Evolutionary conservation across 371 early-diverging fungal species (phyloP).

Genomic region (Mortierella sp.): DNA sequence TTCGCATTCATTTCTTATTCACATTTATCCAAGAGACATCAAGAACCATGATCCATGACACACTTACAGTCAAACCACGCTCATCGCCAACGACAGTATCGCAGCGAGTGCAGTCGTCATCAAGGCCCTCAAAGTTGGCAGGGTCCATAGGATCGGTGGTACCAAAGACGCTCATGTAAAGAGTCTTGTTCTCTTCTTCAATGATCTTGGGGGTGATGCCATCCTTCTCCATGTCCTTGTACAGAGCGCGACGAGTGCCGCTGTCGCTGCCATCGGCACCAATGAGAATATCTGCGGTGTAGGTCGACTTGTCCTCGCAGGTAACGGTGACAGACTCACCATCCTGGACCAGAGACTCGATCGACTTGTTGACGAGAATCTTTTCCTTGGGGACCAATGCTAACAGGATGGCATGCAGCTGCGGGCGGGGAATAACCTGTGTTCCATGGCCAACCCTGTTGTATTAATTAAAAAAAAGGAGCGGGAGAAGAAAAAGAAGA

Average conservation of each 20-base stretch:
- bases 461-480: neutral
- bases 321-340: slow-evolving; percentile 30
- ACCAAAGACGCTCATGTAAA: slow-evolving; percentile 39
- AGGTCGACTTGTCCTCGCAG: slow-evolving; percentile 29
- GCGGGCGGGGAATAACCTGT: slow-evolving; percentile 39
- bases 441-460: slow-evolving; percentile 29
- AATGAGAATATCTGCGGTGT: slow-evolving; percentile 41
- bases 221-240: slow-evolving; percentile 29
- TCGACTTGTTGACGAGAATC: slow-evolving; percentile 28
- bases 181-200: slow-evolving; percentile 31
- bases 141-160: slow-evolving; percentile 36
- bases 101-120: slow-evolving; percentile 24
- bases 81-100: slow-evolving; percentile 36
- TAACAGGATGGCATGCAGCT: slow-evolving; percentile 31
- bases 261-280: slow-evolving; percentile 50
- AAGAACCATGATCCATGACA: too few relatives aligned
- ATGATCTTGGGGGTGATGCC: slow-evolving; percentile 22
- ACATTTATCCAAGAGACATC: neutral
- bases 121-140: slow-evolving; percentile 35
- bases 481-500: neutral
- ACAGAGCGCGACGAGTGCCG: slow-evolving; percentile 20
- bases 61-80: slow-evolving; percentile 34
- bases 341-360: slow-evolving; percentile 28
- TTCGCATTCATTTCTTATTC: neutral
- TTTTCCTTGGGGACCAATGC: slow-evolving; percentile 27